These are phyloP conservation scores for Cornus controversa DNA, from an alignment of 148 eudicot genomes.

Conservation along the genomic window DNA sequence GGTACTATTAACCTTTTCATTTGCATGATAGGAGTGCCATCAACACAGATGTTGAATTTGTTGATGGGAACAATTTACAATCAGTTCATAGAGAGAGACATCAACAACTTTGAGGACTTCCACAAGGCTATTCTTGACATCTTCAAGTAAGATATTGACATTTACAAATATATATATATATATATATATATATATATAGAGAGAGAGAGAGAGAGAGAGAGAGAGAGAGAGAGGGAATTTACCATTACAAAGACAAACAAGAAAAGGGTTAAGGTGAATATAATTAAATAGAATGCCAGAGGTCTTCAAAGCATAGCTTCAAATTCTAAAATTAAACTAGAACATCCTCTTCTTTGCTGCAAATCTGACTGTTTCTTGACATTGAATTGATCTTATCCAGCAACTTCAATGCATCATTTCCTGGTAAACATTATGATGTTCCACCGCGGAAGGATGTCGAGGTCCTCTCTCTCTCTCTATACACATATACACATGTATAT, in stretches of 20 bases:
- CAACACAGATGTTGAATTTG: constrained; percentile 52
- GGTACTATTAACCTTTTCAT: neutral
- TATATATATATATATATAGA: too few relatives aligned
- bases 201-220: too few relatives aligned
- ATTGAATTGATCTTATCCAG: constrained; percentile 31
- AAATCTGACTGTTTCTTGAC: neutral
- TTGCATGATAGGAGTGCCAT: constrained; percentile 44
- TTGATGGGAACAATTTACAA: constrained; percentile 54
- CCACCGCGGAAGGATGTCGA: constrained; percentile 49
- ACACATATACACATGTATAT: neutral
- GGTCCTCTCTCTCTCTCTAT: constrained; percentile 34
- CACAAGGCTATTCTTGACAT: constrained; percentile 73
- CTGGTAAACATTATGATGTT: constrained; percentile 86
- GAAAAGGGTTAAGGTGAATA: too few relatives aligned
- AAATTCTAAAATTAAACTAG: neutral
- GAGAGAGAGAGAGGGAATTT: too few relatives aligned
- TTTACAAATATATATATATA: too few relatives aligned
- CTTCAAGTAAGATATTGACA: constrained; percentile 48
- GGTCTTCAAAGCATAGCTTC: neutral
- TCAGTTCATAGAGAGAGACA: constrained; percentile 54
- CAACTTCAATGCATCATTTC: constrained; percentile 75
- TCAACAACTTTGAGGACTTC: constrained; percentile 54
- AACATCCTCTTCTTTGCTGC: neutral
- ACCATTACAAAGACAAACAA: too few relatives aligned
- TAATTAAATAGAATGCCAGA: too few relatives aligned